These are phyloP conservation scores for Phytophthora multivora DNA, from an alignment of 352 stramenopile species.

Conservation along the genomic window DNA sequence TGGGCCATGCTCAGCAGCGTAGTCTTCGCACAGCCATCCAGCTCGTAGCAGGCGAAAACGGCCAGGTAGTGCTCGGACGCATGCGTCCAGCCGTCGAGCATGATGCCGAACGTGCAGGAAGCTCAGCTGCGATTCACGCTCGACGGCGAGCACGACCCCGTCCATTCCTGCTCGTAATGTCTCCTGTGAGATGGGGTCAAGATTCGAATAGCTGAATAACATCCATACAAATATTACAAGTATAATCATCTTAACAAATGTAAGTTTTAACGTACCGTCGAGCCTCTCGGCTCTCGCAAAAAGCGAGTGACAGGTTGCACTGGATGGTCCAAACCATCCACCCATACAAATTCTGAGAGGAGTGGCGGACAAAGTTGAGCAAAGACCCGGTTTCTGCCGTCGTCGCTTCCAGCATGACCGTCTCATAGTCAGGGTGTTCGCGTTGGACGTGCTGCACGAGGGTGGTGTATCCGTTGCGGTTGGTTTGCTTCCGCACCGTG, in stretches of 20 bases:
- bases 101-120: constrained; percentile 1
- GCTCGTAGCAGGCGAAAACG: no score
- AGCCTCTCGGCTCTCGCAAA: no score
- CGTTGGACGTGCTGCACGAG: not conserved
- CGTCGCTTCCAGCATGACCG: constrained; percentile 4
- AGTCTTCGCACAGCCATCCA: not conserved
- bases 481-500: constrained; percentile 11
- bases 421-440: constrained; percentile 3
- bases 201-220: no score
- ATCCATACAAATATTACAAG: no score
- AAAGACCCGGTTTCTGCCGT: not conserved
- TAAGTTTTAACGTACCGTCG: no score
- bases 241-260: no score
- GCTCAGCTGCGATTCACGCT: constrained; percentile 1
- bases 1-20: not conserved
- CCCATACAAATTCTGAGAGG: not conserved
- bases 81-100: constrained; percentile 5
- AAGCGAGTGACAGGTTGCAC: no score
- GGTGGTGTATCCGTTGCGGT: constrained; percentile 5
- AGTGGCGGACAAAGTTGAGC: not conserved
- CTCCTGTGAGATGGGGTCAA: constrained; percentile 2
- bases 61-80: no score
- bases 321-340: not conserved
- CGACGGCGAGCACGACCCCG: constrained; percentile 1
- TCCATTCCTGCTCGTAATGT: constrained; percentile 1